Evolutionary conservation across 257 asterid species (phyloP).

Genomic region (Nicotiana otophora): DNA sequence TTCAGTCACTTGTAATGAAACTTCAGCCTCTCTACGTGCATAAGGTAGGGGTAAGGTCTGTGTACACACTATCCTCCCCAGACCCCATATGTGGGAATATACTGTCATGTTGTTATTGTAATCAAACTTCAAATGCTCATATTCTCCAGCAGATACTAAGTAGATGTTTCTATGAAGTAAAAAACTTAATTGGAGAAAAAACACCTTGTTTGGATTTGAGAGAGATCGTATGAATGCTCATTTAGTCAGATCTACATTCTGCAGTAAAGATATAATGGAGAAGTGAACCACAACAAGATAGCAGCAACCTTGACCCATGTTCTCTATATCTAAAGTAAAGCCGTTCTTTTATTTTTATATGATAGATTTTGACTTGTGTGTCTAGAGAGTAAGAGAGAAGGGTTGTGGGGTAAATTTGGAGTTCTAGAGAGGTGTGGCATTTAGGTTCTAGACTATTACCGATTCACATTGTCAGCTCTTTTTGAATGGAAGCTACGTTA

Average conservation of each 20-base stretch:
- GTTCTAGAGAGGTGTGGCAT: neutral
- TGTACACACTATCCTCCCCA: no score
- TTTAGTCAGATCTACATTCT: neutral
- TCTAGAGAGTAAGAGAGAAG: neutral
- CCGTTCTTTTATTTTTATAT: neutral
- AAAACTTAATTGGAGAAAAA: neutral
- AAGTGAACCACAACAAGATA: neutral
- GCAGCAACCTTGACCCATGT: neutral
- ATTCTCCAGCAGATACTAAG: neutral
- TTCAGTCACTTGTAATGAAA: slow-evolving; percentile 1
- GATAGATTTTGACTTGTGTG: neutral
- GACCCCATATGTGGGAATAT: no score
- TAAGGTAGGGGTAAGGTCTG: no score
- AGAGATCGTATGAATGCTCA: neutral
- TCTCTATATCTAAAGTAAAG: neutral
- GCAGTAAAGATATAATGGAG: neutral
- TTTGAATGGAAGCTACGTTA: neutral
- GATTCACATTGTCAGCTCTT: neutral
- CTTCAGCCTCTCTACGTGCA: neutral
- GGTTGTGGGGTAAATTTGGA: neutral
- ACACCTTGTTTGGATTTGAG: neutral
- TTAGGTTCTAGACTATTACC: neutral
- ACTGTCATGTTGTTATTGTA: no score
- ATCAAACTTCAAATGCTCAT: neutral
- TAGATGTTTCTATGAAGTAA: neutral